A percentile compares a stretch with the other conserved stretches of the same genome.
Evolutionary conservation across 176 grass and related monocot species (phyloP).

Genomic region (Oryza punctata): DNA sequence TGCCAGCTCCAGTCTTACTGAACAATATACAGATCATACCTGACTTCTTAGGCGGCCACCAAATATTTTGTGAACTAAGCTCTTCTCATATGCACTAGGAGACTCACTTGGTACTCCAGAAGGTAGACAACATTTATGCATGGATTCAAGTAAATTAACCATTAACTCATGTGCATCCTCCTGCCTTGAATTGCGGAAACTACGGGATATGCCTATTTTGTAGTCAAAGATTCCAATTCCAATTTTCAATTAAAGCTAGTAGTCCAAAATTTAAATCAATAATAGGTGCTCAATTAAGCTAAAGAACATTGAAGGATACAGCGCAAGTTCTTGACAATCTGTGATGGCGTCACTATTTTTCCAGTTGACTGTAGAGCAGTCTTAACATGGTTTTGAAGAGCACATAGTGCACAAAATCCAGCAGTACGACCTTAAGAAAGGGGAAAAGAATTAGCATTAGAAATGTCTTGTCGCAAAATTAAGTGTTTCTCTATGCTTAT

Average conservation of each 20-base stretch:
- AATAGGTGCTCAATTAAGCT: constrained; percentile 13
- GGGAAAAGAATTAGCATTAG: constrained; percentile 22
- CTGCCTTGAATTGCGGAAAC: constrained; percentile 88
- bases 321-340: constrained; percentile 80
- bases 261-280: background rate
- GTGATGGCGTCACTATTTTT: constrained; percentile 83
- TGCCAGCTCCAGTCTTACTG: background rate
- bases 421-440: constrained; percentile 57
- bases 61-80: constrained; percentile 97
- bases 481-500: background rate
- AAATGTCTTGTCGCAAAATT: background rate
- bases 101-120: constrained; percentile 85
- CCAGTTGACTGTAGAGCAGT: constrained; percentile 79
- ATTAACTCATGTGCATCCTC: constrained; percentile 98
- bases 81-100: constrained; percentile 90
- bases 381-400: constrained; percentile 95
- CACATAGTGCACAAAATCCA: constrained; percentile 97
- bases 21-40: constrained; percentile 49
- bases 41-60: constrained; percentile 90
- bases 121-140: constrained; percentile 98
- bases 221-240: constrained; percentile 46
- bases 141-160: constrained; percentile 97
- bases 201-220: constrained; percentile 80
- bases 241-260: background rate
- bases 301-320: constrained; percentile 68